Percentiles rank a stretch among this genome's conserved stretches.
These are phyloP conservation scores for Hyphopichia pseudoburtonii DNA, from an alignment of 1,139 yeast genomes.

Conservation along the genomic window DNA sequence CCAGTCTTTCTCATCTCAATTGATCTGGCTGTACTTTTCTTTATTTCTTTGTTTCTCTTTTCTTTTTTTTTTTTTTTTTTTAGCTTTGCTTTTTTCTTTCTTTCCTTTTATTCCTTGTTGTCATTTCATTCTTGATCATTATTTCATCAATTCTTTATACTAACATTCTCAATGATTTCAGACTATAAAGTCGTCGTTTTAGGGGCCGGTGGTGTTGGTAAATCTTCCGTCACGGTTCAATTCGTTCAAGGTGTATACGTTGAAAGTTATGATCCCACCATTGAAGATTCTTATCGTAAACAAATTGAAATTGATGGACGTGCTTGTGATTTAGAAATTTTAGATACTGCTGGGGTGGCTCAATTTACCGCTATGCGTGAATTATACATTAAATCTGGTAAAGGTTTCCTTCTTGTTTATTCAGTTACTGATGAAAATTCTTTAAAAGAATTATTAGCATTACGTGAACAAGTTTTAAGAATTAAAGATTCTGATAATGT, in stretches of 20 bases:
- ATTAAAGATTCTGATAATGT: slow-evolving; percentile 79
- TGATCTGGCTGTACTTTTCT: too few species aligned
- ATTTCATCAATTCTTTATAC: neutral
- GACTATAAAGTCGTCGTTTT: slow-evolving; percentile 50
- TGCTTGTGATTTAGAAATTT: slow-evolving; percentile 75
- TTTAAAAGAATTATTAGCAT: slow-evolving; percentile 74
- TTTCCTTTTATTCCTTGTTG: neutral
- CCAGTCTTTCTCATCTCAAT: too few species aligned
- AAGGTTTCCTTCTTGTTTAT: slow-evolving; percentile 84
- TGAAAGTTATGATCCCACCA: slow-evolving; percentile 52
- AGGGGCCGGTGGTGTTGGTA: slow-evolving; percentile 57
- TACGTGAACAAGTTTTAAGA: slow-evolving; percentile 84
- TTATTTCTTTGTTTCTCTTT: neutral
- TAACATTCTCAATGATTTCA: slow-evolving; percentile 8
- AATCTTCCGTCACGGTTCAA: slow-evolving; percentile 51
- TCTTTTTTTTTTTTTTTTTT: too few species aligned
- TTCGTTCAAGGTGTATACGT: slow-evolving; percentile 53
- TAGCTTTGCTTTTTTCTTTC: neutral
- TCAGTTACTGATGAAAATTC: slow-evolving; percentile 88
- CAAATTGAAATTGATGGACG: slow-evolving; percentile 91
- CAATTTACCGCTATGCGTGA: slow-evolving; percentile 61
- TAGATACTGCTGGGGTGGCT: slow-evolving; percentile 55
- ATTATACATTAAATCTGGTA: slow-evolving; percentile 80
- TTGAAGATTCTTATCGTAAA: slow-evolving; percentile 79
- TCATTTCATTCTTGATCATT: neutral